A percentile compares a stretch with the other conserved stretches of the same genome.
These are phyloP conservation scores for Tephrocybe sp. DNA, from an alignment of 768 basidiomycete species.

Conservation along the genomic window DNA sequence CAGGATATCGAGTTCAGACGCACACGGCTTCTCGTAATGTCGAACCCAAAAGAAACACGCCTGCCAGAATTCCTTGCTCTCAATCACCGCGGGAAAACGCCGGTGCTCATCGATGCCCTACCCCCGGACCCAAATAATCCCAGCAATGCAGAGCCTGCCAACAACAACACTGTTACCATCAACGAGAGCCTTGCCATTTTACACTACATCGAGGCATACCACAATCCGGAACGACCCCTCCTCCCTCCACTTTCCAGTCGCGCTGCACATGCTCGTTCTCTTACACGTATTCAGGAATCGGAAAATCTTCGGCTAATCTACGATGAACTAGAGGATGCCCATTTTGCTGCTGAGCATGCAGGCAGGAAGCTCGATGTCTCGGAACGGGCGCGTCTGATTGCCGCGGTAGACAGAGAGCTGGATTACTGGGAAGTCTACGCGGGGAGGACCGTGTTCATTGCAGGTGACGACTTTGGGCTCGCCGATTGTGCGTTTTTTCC, in stretches of 20 bases:
- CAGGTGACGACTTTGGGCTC: conserved; percentile 24
- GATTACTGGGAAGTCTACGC: conserved; percentile 27
- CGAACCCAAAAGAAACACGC: conserved; percentile 25
- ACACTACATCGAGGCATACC: conserved; percentile 27
- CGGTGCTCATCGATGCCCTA: conserved; percentile 22
- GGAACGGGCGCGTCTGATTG: conserved; percentile 17
- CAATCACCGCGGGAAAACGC: conserved; percentile 29
- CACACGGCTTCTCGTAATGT: conserved; percentile 26
- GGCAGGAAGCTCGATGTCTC: conserved; percentile 10
- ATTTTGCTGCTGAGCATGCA: conserved; percentile 20
- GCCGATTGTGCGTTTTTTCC: conserved; percentile 29
- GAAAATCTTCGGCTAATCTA: conserved; percentile 27
- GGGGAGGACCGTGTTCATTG: conserved; percentile 19
- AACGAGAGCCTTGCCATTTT: conserved; percentile 31
- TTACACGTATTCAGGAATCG: conserved; percentile 25
- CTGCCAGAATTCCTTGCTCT: conserved; percentile 24
- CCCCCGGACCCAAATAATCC: neutral
- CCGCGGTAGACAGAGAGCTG: conserved; percentile 21
- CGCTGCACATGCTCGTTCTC: conserved; percentile 15
- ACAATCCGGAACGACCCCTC: conserved; percentile 18
- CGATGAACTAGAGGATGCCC: conserved; percentile 26
- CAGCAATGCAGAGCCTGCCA: neutral
- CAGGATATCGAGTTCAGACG: conserved; percentile 20
- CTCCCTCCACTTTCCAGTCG: conserved; percentile 21
- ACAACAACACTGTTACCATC: conserved; percentile 14